Conservation (phyloP, 495 filamentous ascomycete genomes). For the Chaetomidium leptoderma region DNA sequence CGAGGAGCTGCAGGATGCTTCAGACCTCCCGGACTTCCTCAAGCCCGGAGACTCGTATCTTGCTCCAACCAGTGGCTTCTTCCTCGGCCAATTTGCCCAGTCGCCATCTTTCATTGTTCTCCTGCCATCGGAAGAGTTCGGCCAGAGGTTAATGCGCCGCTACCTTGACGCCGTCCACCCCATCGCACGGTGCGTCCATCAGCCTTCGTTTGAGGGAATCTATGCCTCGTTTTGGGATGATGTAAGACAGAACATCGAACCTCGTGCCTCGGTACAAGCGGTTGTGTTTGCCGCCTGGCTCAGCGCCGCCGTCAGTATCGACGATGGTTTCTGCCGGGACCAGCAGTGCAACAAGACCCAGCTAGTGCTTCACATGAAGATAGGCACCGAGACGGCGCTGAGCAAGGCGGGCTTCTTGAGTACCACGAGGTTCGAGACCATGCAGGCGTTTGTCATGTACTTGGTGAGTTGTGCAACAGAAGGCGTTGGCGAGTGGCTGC, state of each 20-base stretch:
- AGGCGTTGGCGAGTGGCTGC: background rate
- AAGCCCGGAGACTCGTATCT: conserved; percentile 52
- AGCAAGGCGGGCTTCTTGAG: conserved; percentile 63
- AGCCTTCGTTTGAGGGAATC: conserved; percentile 57
- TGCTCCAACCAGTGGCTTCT: conserved; percentile 60
- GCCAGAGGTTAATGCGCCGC: conserved; percentile 56
- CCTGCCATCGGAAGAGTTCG: conserved; percentile 47
- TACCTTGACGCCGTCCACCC: conserved; percentile 65
- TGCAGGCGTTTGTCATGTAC: conserved; percentile 73
- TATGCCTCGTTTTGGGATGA: conserved; percentile 63
- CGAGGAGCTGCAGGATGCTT: conserved; percentile 12
- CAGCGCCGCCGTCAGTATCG: conserved; percentile 61
- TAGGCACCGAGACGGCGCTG: conserved; percentile 60
- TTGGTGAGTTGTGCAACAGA: conserved; percentile 44
- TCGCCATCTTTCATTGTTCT: conserved; percentile 50
- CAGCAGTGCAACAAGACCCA: conserved; percentile 49
- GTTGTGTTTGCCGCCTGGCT: conserved; percentile 64
- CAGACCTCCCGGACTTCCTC: conserved; percentile 40
- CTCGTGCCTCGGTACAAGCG: conserved; percentile 59
- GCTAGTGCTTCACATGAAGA: conserved; percentile 56
- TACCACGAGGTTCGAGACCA: conserved; percentile 63
- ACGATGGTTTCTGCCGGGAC: conserved; percentile 43
- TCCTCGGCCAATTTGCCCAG: conserved; percentile 53
- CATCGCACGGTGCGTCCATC: conserved; percentile 59
- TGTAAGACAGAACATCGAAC: conserved; percentile 51